A percentile compares a stretch with the other conserved stretches of the same genome.
Conservation (phyloP, 148 eudicot species). For the Persicaria maculosa region DNA sequence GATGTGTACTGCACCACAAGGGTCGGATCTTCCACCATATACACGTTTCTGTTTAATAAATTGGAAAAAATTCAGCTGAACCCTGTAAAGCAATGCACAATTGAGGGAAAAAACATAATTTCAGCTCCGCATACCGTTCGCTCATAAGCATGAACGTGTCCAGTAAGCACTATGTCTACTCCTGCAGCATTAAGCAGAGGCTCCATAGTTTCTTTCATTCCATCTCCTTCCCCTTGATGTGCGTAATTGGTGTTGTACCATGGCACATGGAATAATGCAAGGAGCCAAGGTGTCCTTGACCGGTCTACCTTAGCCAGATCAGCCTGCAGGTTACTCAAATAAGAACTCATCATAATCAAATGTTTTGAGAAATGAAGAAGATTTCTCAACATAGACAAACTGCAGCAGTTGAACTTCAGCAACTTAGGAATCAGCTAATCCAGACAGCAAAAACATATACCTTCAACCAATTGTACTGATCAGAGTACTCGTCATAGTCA, state of each 20-base stretch:
- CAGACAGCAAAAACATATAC: slow-evolving; percentile 22
- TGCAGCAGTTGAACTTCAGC: neutral
- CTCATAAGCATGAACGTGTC: slow-evolving; percentile 98
- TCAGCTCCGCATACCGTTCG: slow-evolving; percentile 55
- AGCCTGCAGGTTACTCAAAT: slow-evolving; percentile 34
- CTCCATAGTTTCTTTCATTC: slow-evolving; percentile 86
- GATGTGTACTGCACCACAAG: slow-evolving; percentile 90
- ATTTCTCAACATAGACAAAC: neutral
- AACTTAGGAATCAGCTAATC: neutral
- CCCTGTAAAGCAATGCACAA: neutral
- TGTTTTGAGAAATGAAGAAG: too few species aligned
- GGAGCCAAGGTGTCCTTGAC: slow-evolving; percentile 79
- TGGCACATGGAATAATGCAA: slow-evolving; percentile 82
- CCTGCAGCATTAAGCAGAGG: slow-evolving; percentile 89
- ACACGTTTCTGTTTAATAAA: slow-evolving; percentile 53
- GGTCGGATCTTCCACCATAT: slow-evolving; percentile 49
- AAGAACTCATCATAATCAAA: too few species aligned
- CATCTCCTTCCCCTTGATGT: slow-evolving; percentile 94
- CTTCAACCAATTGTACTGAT: slow-evolving; percentile 89
- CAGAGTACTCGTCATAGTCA: slow-evolving; percentile 69
- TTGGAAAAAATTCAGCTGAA: neutral
- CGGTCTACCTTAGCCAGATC: slow-evolving; percentile 87
- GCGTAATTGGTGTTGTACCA: slow-evolving; percentile 95
- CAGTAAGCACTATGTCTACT: slow-evolving; percentile 76
- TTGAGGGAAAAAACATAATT: neutral